phyloP scores from a whole-genome alignment of 495 filamentous ascomycete genomes.

The Talaromyces trachyspermus region DNA sequence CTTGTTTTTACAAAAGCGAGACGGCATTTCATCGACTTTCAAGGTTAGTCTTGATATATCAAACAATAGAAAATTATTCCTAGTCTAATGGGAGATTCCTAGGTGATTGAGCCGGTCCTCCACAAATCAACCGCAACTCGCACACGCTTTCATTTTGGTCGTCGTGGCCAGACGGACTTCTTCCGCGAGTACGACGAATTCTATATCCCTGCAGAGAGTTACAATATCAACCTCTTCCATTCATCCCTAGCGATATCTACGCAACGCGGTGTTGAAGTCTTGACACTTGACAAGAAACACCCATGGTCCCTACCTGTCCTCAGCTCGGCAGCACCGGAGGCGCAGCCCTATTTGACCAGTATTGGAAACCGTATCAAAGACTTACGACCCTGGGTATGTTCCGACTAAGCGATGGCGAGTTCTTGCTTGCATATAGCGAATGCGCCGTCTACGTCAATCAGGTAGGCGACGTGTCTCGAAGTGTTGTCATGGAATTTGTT shows the following conservation, averaged over 20 bases:
- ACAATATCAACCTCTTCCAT: slow-evolving; percentile 92
- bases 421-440: slow-evolving; percentile 87
- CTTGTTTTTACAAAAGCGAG: slow-evolving; percentile 96
- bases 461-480: slow-evolving; percentile 86
- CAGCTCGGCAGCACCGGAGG: slow-evolving; percentile 37
- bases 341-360: slow-evolving; percentile 60
- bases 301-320: slow-evolving; percentile 86
- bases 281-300: slow-evolving; percentile 94
- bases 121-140: slow-evolving; percentile 59
- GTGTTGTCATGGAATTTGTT: slow-evolving; percentile 95
- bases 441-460: slow-evolving; percentile 98
- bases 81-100: not conserved
- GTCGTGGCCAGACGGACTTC: slow-evolving; percentile 76
- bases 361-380: slow-evolving; percentile 75
- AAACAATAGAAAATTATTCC: not conserved
- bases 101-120: slow-evolving; percentile 87
- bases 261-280: slow-evolving; percentile 85
- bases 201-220: slow-evolving; percentile 96
- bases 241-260: slow-evolving; percentile 86
- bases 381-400: slow-evolving; percentile 93
- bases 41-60: slow-evolving; percentile 41
- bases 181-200: slow-evolving; percentile 99
- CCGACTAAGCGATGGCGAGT: slow-evolving; percentile 85
- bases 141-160: slow-evolving; percentile 57
- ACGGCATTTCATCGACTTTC: slow-evolving; percentile 85